These are phyloP conservation scores for Prunus campanulata DNA, from an alignment of 306 rosid genomes.

Conservation along the genomic window DNA sequence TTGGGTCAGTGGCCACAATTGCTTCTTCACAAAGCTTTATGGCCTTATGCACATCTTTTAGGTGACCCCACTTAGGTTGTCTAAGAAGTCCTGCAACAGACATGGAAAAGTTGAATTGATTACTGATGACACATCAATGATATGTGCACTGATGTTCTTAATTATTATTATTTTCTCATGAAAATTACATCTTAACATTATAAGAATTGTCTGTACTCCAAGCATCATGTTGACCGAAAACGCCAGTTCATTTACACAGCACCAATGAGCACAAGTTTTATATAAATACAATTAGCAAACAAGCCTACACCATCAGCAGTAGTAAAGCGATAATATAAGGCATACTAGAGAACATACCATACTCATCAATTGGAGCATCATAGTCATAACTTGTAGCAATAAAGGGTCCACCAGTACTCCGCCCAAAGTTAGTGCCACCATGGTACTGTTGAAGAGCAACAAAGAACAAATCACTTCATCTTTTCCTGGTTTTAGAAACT, in stretches of 20 bases:
- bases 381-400: slow-evolving; percentile 88
- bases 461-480: slow-evolving; percentile 22
- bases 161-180: background rate
- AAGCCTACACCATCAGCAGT: slow-evolving; percentile 2
- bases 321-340: background rate
- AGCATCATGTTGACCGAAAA: slow-evolving; percentile 2
- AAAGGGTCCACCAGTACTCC: slow-evolving; percentile 80
- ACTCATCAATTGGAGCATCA: slow-evolving; percentile 94
- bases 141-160: background rate
- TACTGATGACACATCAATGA: background rate
- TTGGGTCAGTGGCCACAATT: slow-evolving; percentile 73
- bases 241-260: background rate
- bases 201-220: background rate
- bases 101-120: slow-evolving; percentile 13
- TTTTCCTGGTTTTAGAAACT: background rate
- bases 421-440: slow-evolving; percentile 93
- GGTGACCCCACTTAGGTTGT: slow-evolving; percentile 99
- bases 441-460: slow-evolving; percentile 66
- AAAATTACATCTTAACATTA: slow-evolving; percentile 10
- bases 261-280: background rate
- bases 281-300: background rate
- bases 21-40: slow-evolving; percentile 84
- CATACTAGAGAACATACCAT: slow-evolving; percentile 54
- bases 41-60: slow-evolving; percentile 81
- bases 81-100: slow-evolving; percentile 65